Percentiles rank a stretch among this genome's conserved stretches.
These are phyloP conservation scores for Ophiostoma tasmaniense DNA, from an alignment of 2,329 filamentous ascomycete genomes.

Conservation along the genomic window DNA sequence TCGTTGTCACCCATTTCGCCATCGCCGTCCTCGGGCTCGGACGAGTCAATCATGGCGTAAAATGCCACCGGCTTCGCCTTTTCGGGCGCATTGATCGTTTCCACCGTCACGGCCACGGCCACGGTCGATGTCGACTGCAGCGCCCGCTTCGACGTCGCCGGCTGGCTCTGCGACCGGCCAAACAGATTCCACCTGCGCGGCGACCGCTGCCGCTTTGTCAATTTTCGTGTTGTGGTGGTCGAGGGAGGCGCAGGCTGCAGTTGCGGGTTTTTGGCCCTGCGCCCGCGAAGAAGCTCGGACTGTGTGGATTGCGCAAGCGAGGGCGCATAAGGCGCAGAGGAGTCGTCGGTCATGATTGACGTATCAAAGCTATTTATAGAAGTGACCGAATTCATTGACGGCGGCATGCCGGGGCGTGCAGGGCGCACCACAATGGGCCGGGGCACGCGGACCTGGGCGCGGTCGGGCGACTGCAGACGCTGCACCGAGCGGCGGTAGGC, in stretches of 20 bases:
- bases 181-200: conserved; percentile 58
- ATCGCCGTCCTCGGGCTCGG: conserved; percentile 38
- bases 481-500: conserved; percentile 49
- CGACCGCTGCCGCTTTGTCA: conserved; percentile 46
- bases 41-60: conserved; percentile 54
- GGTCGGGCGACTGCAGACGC: conserved; percentile 38
- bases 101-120: conserved; percentile 42
- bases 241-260: neutral
- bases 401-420: conserved; percentile 30
- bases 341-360: conserved; percentile 50
- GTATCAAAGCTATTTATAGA: conserved; percentile 49
- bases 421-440: conserved; percentile 42
- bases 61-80: conserved; percentile 47
- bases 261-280: conserved; percentile 13
- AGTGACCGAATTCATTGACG: conserved; percentile 35
- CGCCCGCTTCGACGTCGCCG: conserved; percentile 32
- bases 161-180: conserved; percentile 43
- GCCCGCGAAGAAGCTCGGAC: conserved; percentile 28
- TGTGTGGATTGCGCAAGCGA: conserved; percentile 29
- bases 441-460: conserved; percentile 39
- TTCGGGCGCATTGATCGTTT: conserved; percentile 35
- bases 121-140: conserved; percentile 32
- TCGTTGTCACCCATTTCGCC: neutral
- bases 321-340: conserved; percentile 25
- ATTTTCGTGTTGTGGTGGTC: conserved; percentile 38